Evolutionary conservation across 2,329 filamentous ascomycete genomes (phyloP).

Genomic region (Coleophoma cylindrospora): DNA sequence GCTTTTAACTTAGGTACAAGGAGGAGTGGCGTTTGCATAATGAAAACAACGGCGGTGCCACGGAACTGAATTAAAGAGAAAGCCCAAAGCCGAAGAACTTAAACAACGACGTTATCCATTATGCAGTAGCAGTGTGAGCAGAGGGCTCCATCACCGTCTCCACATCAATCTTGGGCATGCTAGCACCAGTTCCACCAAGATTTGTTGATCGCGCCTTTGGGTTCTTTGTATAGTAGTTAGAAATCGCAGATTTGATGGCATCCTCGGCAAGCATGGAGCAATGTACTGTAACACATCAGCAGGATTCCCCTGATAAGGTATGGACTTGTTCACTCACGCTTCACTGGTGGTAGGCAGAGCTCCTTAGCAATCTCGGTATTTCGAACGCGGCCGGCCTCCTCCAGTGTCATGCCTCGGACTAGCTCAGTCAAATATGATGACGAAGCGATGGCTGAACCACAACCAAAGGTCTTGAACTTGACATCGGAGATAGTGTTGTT

Average conservation of each 20-base stretch:
- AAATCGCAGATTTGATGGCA: conserved; percentile 87
- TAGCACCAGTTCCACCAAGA: conserved; percentile 67
- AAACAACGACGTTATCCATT: background rate
- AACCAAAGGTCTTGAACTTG: conserved; percentile 98
- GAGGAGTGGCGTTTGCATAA: too few species aligned
- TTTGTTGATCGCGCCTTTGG: conserved; percentile 69
- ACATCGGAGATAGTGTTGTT: conserved; percentile 89
- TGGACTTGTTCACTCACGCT: conserved; percentile 53
- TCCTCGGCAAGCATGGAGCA: conserved; percentile 92
- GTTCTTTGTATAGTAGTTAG: conserved; percentile 89
- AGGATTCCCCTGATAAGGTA: conserved; percentile 4
- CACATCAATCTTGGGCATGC: conserved; percentile 61
- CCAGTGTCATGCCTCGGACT: conserved; percentile 91
- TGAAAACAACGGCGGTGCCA: too few species aligned
- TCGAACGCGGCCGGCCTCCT: conserved; percentile 86
- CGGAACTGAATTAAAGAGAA: background rate
- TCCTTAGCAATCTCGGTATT: conserved; percentile 99
- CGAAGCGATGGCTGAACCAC: conserved; percentile 89
- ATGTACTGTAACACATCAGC: conserved; percentile 54
- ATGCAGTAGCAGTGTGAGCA: conserved; percentile 19
- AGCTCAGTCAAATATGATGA: conserved; percentile 93
- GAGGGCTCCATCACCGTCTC: conserved; percentile 45
- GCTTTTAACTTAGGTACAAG: too few species aligned
- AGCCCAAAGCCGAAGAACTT: background rate
- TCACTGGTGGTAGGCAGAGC: conserved; percentile 81